Conservation (phyloP, 176 grass and related monocot species). For the Dactylis glomerata region DNA sequence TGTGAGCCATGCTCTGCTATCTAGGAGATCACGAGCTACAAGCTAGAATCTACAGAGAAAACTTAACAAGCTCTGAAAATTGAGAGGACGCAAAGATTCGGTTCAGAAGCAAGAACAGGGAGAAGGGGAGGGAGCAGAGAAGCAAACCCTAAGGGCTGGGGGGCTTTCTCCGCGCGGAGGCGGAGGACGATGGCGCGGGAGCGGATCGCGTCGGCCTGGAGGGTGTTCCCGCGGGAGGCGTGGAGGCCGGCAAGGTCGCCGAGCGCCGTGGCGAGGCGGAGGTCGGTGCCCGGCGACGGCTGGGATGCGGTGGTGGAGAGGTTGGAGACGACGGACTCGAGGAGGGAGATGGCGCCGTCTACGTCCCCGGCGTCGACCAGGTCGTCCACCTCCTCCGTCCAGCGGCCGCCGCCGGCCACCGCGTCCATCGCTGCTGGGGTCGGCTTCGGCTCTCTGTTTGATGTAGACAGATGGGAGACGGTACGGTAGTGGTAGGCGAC, state of each 20-base stretch:
- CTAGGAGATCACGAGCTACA: background rate
- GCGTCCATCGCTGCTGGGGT: slow-evolving; percentile 2
- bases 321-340: slow-evolving; percentile 57
- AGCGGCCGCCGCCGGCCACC: slow-evolving; percentile 25
- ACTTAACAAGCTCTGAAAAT: background rate
- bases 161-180: slow-evolving; percentile 21
- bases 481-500: background rate
- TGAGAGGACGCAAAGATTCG: background rate
- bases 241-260: slow-evolving; percentile 70
- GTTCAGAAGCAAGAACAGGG: background rate
- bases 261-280: slow-evolving; percentile 65
- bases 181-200: slow-evolving; percentile 61
- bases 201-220: slow-evolving; percentile 69
- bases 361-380: slow-evolving; percentile 63
- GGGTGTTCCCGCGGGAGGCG: slow-evolving; percentile 52
- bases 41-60: background rate
- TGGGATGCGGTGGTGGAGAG: slow-evolving; percentile 24
- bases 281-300: slow-evolving; percentile 19
- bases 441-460: background rate
- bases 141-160: slow-evolving; percentile 42
- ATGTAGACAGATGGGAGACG: background rate
- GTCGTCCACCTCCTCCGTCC: slow-evolving; percentile 86
- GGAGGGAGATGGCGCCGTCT: slow-evolving; percentile 64
- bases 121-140: background rate
- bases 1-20: background rate